A percentile compares a stretch with the other conserved stretches of the same genome.
Conservation (phyloP, 2,329 filamentous ascomycete genomes). For the Pseudocercospora crystallina region DNA sequence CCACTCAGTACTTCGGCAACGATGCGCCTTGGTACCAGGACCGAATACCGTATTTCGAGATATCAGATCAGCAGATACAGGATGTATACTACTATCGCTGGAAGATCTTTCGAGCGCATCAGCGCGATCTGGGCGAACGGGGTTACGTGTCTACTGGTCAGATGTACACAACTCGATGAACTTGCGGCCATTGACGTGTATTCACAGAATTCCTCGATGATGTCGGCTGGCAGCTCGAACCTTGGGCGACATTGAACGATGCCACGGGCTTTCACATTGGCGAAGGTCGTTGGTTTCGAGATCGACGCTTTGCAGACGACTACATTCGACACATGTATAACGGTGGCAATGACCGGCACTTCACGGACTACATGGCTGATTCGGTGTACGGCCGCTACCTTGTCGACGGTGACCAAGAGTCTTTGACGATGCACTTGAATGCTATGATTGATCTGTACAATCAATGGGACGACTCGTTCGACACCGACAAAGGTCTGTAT, state of each 20-base stretch:
- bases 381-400: conserved; percentile 43
- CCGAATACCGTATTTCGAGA: conserved; percentile 43
- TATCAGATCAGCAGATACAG: conserved; percentile 39
- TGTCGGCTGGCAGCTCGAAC: conserved; percentile 44
- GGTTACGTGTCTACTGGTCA: conserved; percentile 45
- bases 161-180: not conserved
- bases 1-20: conserved; percentile 41
- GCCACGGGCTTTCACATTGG: conserved; percentile 47
- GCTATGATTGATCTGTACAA: conserved; percentile 41
- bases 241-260: conserved; percentile 46
- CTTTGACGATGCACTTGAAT: conserved; percentile 35
- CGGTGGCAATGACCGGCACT: conserved; percentile 44
- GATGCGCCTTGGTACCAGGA: conserved; percentile 43
- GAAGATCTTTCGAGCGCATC: conserved; percentile 46
- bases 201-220: conserved; percentile 44
- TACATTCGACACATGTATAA: conserved; percentile 45
- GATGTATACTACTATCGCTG: conserved; percentile 50
- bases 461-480: conserved; percentile 41
- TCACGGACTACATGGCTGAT: conserved; percentile 46
- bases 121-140: conserved; percentile 43
- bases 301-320: conserved; percentile 46
- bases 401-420: conserved; percentile 41
- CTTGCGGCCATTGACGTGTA: not conserved
- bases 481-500: conserved; percentile 43
- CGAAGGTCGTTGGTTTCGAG: conserved; percentile 47